Conservation (phyloP, 495 filamentous ascomycete species). For the Aspergillus funiculosus region DNA sequence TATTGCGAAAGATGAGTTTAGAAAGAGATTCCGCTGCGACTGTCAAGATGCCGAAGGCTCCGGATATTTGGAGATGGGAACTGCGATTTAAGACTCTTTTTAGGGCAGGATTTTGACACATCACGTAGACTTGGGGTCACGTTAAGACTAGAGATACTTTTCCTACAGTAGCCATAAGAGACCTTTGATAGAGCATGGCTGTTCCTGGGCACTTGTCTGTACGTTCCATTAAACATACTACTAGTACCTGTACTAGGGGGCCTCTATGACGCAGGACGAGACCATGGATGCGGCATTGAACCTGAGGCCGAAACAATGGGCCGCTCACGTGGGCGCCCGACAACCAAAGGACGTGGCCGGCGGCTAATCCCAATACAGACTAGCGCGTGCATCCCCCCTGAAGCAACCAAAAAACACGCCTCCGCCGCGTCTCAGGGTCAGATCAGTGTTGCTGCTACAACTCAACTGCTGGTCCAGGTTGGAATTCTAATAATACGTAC, state of each 20-base stretch:
- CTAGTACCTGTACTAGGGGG: no score
- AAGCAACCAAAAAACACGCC: conserved; percentile 15
- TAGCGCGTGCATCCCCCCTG: conserved; percentile 8
- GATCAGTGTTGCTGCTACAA: neutral
- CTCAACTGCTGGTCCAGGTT: conserved; percentile 11
- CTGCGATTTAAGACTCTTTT: conserved; percentile 26
- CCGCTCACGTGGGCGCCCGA: neutral
- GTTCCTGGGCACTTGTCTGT: no score
- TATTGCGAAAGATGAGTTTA: conserved; percentile 55
- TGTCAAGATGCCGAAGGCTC: conserved; percentile 38
- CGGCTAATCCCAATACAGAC: neutral
- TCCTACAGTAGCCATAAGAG: no score
- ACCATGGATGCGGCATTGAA: no score
- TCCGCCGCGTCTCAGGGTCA: conserved; percentile 5
- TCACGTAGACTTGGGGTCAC: no score
- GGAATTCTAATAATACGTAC: no score
- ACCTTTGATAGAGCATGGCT: no score
- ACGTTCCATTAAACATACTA: no score
- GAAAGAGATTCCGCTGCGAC: conserved; percentile 53
- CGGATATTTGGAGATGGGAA: conserved; percentile 28
- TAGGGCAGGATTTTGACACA: no score
- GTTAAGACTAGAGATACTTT: no score
- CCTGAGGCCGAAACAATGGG: neutral
- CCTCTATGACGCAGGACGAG: no score
- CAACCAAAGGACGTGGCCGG: conserved; percentile 6